These are phyloP conservation scores for Agrostemma githago DNA, from an alignment of 148 eudicot species.

Conservation along the genomic window DNA sequence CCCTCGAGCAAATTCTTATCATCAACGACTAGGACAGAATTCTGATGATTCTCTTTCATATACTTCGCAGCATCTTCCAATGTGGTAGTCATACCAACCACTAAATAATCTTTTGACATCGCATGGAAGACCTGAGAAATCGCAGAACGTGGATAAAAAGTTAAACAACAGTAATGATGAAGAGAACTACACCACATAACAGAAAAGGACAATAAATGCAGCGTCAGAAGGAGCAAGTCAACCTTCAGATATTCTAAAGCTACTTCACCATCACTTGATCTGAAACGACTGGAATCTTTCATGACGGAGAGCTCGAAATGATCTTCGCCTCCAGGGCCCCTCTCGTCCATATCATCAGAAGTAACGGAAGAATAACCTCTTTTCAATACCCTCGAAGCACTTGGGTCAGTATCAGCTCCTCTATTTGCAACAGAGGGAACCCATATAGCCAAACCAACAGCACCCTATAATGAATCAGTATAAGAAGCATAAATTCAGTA, in stretches of 20 bases:
- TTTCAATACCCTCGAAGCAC: constrained; percentile 39
- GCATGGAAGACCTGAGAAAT: constrained; percentile 67
- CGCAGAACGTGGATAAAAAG: constrained; percentile 17
- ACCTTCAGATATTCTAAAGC: constrained; percentile 76
- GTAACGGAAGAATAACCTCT: constrained; percentile 64
- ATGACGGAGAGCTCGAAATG: constrained; percentile 72
- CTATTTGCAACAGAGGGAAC: constrained; percentile 84
- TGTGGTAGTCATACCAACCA: constrained; percentile 41
- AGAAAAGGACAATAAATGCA: constrained; percentile 16
- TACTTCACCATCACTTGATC: constrained; percentile 50
- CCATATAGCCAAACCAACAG: constrained; percentile 99
- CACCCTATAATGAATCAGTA: constrained; percentile 51
- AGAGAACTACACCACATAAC: constrained; percentile 8
- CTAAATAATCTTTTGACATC: constrained; percentile 63
- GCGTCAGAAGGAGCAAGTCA: constrained; percentile 1
- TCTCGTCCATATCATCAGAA: constrained; percentile 41
- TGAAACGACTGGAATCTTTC: constrained; percentile 37
- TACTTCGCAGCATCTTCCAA: constrained; percentile 57
- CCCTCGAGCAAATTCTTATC: constrained; percentile 76
- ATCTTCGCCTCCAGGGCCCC: constrained; percentile 34
- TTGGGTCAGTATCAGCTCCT: constrained; percentile 46
- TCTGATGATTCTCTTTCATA: constrained; percentile 65
- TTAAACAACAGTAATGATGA: constrained; percentile 15
- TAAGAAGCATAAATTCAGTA: not conserved
- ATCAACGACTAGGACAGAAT: constrained; percentile 70